Conservation (phyloP, 345 rosid species). For the Lepidium didymum region DNA sequence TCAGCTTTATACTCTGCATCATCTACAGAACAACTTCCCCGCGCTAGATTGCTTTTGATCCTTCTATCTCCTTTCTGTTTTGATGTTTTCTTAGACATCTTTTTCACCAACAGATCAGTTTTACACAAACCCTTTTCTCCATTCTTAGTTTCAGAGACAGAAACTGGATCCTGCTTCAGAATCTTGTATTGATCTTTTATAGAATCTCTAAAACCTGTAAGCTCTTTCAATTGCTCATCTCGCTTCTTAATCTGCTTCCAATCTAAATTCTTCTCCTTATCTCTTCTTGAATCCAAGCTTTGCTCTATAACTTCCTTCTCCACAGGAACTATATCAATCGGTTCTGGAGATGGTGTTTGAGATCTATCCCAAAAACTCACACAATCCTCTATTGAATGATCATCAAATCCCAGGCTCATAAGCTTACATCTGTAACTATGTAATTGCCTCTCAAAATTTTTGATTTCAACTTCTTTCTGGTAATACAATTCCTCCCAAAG, state of each 20-base stretch:
- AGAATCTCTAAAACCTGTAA: constrained; percentile 29
- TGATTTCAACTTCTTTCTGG: constrained; percentile 70
- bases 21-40: constrained; percentile 23
- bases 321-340: not conserved
- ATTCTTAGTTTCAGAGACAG: constrained; percentile 19
- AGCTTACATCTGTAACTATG: constrained; percentile 60
- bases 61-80: constrained; percentile 7
- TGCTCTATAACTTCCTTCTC: constrained; percentile 27
- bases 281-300: constrained; percentile 13
- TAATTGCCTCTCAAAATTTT: constrained; percentile 57
- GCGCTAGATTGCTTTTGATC: not conserved
- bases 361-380: constrained; percentile 19
- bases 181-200: constrained; percentile 6
- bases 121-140: constrained; percentile 10
- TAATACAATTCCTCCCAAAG: constrained; percentile 49
- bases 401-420: constrained; percentile 51
- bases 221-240: constrained; percentile 41
- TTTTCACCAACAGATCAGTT: constrained; percentile 7
- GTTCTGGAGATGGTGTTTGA: constrained; percentile 1
- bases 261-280: constrained; percentile 29
- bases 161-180: constrained; percentile 13
- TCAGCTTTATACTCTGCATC: constrained; percentile 22
- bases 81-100: constrained; percentile 29
- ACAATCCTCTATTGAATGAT: not conserved
- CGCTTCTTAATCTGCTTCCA: constrained; percentile 46